Percentiles rank a stretch among this genome's conserved stretches.
phyloP scores from a whole-genome alignment of 2,329 filamentous ascomycete genomes.

The Fusarium nodosum region DNA sequence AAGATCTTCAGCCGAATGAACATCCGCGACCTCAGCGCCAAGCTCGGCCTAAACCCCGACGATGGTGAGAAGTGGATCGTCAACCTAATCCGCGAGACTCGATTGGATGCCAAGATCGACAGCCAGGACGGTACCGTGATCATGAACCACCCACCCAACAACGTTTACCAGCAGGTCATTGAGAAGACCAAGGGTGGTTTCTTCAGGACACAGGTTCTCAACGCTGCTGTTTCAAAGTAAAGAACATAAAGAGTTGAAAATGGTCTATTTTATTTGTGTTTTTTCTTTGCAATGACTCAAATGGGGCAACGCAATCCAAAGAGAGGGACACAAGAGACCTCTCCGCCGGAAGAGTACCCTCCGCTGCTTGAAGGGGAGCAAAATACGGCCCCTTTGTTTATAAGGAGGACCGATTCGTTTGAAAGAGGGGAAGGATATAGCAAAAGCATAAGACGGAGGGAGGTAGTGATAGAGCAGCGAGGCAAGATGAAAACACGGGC shows the following conservation, averaged over 20 bases:
- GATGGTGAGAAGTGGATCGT: slow-evolving; percentile 99
- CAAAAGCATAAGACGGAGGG: slow-evolving; percentile 30
- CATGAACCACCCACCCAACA: slow-evolving; percentile 99
- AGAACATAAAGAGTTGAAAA: slow-evolving; percentile 18
- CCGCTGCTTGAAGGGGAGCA: slow-evolving; percentile 36
- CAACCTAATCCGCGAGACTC: slow-evolving; percentile 97
- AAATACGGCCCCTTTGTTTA: slow-evolving; percentile 12
- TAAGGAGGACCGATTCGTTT: slow-evolving; percentile 14
- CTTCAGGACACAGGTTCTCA: slow-evolving; percentile 97
- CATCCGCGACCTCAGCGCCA: slow-evolving; percentile 94
- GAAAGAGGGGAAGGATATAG: slow-evolving; percentile 32
- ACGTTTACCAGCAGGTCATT: slow-evolving; percentile 99
- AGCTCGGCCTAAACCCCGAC: slow-evolving; percentile 90
- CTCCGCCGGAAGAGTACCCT: slow-evolving; percentile 39
- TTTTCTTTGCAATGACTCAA: slow-evolving; percentile 45
- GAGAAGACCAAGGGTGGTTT: slow-evolving; percentile 99
- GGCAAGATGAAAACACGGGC: slow-evolving; percentile 35
- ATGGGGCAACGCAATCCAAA: slow-evolving; percentile 43
- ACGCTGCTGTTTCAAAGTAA: slow-evolving; percentile 70
- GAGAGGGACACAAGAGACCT: slow-evolving; percentile 21
- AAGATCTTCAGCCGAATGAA: slow-evolving; percentile 99
- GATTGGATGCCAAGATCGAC: slow-evolving; percentile 98
- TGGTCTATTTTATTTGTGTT: slow-evolving; percentile 40
- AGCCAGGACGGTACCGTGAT: slow-evolving; percentile 98
- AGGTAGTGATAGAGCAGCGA: slow-evolving; percentile 37